A percentile compares a stretch with the other conserved stretches of the same genome.
Conservation (phyloP, 169 alveolate species). For the Plasmodium knowlesi region DNA sequence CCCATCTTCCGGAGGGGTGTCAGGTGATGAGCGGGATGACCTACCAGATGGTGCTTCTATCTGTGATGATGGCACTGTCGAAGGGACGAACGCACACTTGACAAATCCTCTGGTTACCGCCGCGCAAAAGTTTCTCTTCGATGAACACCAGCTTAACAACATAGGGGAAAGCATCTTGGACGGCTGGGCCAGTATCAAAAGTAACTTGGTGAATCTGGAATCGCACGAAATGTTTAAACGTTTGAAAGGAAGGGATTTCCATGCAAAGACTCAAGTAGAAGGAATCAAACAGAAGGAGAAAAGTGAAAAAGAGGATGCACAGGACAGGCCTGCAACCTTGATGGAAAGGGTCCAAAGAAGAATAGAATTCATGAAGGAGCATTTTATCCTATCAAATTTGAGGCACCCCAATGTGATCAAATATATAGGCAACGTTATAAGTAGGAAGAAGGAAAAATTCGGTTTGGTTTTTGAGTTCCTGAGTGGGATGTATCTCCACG, state of each 20-base stretch:
- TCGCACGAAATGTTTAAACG: neutral
- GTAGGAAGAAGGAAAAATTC: slow-evolving; percentile 14
- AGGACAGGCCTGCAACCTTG: neutral
- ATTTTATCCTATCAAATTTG: slow-evolving; percentile 40
- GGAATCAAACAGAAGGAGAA: neutral
- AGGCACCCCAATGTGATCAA: slow-evolving; percentile 51
- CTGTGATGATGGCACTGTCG: neutral
- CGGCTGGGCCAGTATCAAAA: neutral
- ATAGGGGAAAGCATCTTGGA: neutral
- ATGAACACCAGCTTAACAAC: neutral
- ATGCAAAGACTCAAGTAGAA: neutral
- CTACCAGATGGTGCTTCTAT: neutral
- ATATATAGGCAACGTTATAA: slow-evolving; percentile 28
- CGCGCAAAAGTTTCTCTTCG: neutral
- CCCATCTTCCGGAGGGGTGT: neutral
- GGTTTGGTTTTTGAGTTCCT: slow-evolving; percentile 42
- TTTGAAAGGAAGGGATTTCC: neutral
- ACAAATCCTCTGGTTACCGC: neutral
- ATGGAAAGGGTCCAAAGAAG: neutral
- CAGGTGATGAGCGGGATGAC: neutral
- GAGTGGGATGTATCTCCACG: slow-evolving; percentile 3
- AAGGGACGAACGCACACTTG: neutral
- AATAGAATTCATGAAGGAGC: slow-evolving; percentile 27
- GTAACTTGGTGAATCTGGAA: neutral
- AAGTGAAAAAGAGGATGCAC: neutral